Base-by-base conservation (phyloP, 208 protist species). In the Angomonas deanei region DNA sequence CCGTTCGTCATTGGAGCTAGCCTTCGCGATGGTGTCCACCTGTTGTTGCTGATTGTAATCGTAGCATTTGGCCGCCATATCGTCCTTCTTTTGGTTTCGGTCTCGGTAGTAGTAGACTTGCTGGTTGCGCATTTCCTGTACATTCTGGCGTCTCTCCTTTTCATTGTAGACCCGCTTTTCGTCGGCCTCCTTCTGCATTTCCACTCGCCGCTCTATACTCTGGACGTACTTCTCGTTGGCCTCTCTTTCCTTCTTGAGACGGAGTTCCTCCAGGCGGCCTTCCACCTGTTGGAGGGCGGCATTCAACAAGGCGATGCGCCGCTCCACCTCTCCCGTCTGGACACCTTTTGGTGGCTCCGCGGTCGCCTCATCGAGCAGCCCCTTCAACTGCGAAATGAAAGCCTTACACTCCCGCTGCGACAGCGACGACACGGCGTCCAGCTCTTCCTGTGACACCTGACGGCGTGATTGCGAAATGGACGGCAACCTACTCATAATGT, bases 321-420 rank as follows among this genome's bases (percentile, higher is more conserved):
- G 74, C 57, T 89, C 76, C 4, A 92, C 76, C 27, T 79, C 74
- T 0, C 70, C 61, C 0, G 59, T 69, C 47, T 75, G 55, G n/a
- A 86, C 78, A 13, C 77, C 78, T 0, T 39, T 38, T 1, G 84
- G 88, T 4, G 78, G 68, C 24, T 91, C 74, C 17, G 65, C 64
- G n/a, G 76, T 81, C 0, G 84, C 86, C 15, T 78, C 76, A 4
- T 76, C 66, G 26, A 94, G 53, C 19, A 92, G 66, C 11, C 72
- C 75, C 26, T 78, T 68, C 28, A 94, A 66, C 66, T 94, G 84
- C 1, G 69, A 71, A 0, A 76, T 75, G 55, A 86, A 85, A 8
- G 58, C 62, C 31, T 62, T 62, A 39, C 84, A 91, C 36, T 80
- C 73, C 27, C 66, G 57, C 28, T 66, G 46, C 1, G 27, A 47